Evolutionary conservation across 2,329 filamentous ascomycete species (phyloP).

Genomic region (Exophiala spinifera): DNA sequence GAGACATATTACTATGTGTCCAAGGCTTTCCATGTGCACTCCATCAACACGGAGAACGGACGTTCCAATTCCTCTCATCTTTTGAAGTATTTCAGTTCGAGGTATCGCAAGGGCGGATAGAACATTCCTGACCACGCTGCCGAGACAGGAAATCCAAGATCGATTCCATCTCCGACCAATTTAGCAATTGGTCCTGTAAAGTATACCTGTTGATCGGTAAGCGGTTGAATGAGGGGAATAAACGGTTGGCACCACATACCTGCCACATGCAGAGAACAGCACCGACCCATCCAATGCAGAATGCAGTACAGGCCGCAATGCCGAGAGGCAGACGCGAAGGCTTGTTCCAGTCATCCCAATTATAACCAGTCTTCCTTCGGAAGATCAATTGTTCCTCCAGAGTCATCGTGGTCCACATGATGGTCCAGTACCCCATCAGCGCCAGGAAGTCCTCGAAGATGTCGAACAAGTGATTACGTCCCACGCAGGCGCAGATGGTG

Average conservation of each 20-base stretch:
- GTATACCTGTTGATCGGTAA: not conserved
- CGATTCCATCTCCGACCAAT: not conserved
- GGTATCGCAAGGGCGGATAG: not conserved
- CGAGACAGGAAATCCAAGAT: not conserved
- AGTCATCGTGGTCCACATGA: conserved; percentile 61
- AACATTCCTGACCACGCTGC: not conserved
- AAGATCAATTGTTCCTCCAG: conserved; percentile 61
- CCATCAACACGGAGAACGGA: too few relatives aligned
- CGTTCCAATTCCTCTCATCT: not conserved
- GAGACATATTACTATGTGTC: too few relatives aligned
- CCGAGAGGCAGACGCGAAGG: not conserved
- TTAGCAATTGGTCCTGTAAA: not conserved
- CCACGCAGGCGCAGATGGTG: conserved; percentile 62
- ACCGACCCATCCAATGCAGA: conserved; percentile 2
- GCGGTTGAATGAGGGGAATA: not conserved
- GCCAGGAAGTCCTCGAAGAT: conserved; percentile 69
- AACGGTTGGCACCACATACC: not conserved
- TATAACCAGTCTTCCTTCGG: conserved; percentile 33
- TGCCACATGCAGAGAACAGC: not conserved
- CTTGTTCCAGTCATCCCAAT: not conserved
- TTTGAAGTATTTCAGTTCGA: not conserved
- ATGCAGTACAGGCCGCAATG: not conserved
- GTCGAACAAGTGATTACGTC: conserved; percentile 57
- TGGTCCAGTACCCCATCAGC: conserved; percentile 70
- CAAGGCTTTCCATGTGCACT: too few relatives aligned